These are phyloP conservation scores for Echinosophora koreensis DNA, from an alignment of 306 rosid genomes.

Conservation along the genomic window DNA sequence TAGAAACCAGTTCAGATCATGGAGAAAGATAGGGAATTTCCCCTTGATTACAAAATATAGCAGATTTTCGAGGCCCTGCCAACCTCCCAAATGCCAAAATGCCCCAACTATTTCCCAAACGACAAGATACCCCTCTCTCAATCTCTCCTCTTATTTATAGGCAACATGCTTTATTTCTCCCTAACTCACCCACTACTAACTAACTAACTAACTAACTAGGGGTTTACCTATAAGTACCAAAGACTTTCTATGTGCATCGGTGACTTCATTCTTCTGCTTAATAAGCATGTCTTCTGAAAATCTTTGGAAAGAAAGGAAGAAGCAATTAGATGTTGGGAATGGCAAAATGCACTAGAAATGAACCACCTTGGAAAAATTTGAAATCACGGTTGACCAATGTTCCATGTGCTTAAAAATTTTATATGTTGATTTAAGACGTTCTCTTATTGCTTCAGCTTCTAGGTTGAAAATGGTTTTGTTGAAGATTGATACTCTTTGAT, in stretches of 20 bases:
- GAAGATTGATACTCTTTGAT: conserved; percentile 11
- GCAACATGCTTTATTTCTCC: no score
- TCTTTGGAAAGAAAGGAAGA: conserved; percentile 12
- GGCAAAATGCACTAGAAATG: not conserved
- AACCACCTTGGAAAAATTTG: conserved; percentile 3
- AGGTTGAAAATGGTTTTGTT: conserved; percentile 5
- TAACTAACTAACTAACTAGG: no score
- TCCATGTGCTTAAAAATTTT: conserved; percentile 13
- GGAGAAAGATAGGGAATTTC: no score
- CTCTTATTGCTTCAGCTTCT: conserved; percentile 23
- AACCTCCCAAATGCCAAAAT: no score
- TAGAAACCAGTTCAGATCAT: no score
- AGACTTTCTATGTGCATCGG: conserved; percentile 2
- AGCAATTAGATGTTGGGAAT: not conserved
- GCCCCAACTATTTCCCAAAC: no score
- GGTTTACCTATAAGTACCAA: not conserved
- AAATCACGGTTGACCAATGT: conserved; percentile 28
- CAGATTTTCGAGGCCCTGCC: no score
- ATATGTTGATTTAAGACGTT: not conserved
- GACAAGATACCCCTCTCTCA: no score
- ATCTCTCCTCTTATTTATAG: no score
- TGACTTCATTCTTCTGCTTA: conserved; percentile 23
- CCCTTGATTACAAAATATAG: no score
- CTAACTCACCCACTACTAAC: no score
- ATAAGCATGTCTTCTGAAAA: conserved; percentile 24